Evolutionary conservation across 83 land plant genomes (phyloP), one percentile per base, ranked within the genome.

Genomic region (Picea engelmannii): DNA sequence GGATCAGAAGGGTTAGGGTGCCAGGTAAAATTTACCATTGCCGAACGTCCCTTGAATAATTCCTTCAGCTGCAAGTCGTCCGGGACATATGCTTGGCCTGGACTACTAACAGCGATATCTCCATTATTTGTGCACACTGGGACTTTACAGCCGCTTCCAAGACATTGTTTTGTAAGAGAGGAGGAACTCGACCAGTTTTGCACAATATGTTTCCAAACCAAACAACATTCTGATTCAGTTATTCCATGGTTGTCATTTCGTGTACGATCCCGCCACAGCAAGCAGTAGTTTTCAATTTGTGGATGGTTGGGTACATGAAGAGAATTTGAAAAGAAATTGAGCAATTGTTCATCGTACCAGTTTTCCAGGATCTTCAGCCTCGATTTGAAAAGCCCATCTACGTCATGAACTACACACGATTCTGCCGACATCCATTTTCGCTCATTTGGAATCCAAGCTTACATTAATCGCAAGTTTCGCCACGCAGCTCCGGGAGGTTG

Each of bases 221-320:
- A 82, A 78, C 63, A 79, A 66, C 91, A 91, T 6, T 88, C 80
- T 18, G n/a, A 17, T 47, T 11, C 1, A 83, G 44, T 31, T 25
- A 0, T 16, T 5, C 31, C 12, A 17, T 25, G n/a, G 11, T 63
- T 44, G 6, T 44, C 47, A 44, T 44, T 44, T 44, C 47, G 20
- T 66, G 85, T 84, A 89, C 91, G 89, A 9, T 18, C 42, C 10
- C 62, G 76, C 93, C 93, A 91, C 64, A 91, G 66, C 16, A 79
- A 62, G 65, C 82, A 81, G 60, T 86, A 88, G 35, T 91, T 87
- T 5, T 88, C 87, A 16, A 83, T 18, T 2, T 66, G 59, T 16
- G 89, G 89, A 84, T 75, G 64, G 12, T 68, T 11, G 47, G 62
- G 62, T 15, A 91, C 93, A 21, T 68, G 55, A 25, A 88, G 80